These are phyloP conservation scores for Gracilaria caudata DNA, from an alignment of 23 red algal genomes.

Conservation along the genomic window DNA sequence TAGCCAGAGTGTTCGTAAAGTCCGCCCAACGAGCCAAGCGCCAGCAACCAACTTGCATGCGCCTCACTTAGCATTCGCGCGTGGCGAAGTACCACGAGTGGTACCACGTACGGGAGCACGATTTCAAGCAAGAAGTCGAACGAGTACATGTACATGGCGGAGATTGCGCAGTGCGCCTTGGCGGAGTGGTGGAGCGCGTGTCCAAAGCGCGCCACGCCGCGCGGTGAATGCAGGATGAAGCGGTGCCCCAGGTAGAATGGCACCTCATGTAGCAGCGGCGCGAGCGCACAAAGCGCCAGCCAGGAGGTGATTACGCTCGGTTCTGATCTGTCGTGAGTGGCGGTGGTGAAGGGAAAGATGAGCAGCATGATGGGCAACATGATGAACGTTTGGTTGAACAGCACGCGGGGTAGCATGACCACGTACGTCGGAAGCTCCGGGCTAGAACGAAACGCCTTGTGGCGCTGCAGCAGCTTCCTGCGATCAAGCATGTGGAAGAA, in stretches of 20 bases:
- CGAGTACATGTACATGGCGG: conserved; percentile 90
- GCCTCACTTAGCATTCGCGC: conserved; percentile 18
- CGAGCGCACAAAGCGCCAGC: conserved; percentile 34
- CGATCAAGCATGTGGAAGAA: conserved; percentile 42
- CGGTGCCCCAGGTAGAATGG: conserved; percentile 93
- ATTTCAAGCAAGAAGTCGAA: conserved; percentile 90
- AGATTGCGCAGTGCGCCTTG: conserved; percentile 74
- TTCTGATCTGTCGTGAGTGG: neutral
- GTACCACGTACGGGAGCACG: conserved; percentile 84
- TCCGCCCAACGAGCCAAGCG: conserved; percentile 80
- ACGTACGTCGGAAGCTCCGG: conserved; percentile 29
- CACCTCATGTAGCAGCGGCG: conserved; percentile 84
- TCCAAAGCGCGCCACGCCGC: conserved; percentile 67
- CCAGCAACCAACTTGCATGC: conserved; percentile 40
- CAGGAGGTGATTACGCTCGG: neutral
- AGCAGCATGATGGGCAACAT: conserved; percentile 81
- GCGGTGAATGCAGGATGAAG: conserved; percentile 85
- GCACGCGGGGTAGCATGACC: conserved; percentile 71
- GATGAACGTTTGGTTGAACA: conserved; percentile 87
- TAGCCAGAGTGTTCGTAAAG: conserved; percentile 97
- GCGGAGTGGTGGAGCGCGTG: conserved; percentile 92
- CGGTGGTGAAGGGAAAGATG: conserved; percentile 6
- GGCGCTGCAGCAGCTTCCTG: neutral
- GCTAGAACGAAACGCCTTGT: conserved; percentile 25
- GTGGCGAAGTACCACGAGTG: conserved; percentile 38